Evolutionary conservation across 768 basidiomycete species (phyloP), one percentile per base, ranked within the genome.

Genomic region (Sporobolomyces roseus): DNA sequence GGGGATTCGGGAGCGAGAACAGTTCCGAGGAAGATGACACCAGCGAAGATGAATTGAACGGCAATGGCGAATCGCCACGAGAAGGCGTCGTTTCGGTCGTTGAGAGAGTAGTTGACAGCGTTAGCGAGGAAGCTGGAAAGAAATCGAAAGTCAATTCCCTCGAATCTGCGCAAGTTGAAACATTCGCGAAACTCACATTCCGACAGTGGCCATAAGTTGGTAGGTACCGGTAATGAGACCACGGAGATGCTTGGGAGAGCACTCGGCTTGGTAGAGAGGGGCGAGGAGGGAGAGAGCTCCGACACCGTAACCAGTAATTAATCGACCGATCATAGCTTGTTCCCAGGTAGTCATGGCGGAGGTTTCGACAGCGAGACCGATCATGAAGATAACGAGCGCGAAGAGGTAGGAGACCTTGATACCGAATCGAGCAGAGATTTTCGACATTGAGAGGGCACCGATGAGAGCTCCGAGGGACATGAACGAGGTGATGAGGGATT

Each of bases 261-360:
- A 91, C 78, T 93, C 92, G 14, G 88, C 87, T 27, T 92, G 90
- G 75, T 85, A 93, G 1, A 89, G 86, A 8, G 91, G 92, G 1
- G 90, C 86, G 4, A 91, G 49, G 32, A 68, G 66, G 16, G 66
- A 68, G 36, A 72, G 66, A 19, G 51, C 23, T 30, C 71, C 71
- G 36, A 72, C 63, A 17, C 71, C 71, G 49, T 49, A 72, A 63
- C 64, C 63, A 43, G 61, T 65, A 41, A 64, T 32, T 30, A 59
- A 45, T 29, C 59, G 58, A 30, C 59, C 59, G 45, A 66, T 33
- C 54, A 66, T 61, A 35, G 60, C 48, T 51, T 61, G 65, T 19
- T 53, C 71, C 66, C 66, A 72, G 17, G 63, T 46, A 25, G 3
- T 13, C 60, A 46, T 36, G 30, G 60, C 54, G 10, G 66, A 65